Conservation (phyloP, 2,329 filamentous ascomycete species). For the Basipetospora sp. region DNA sequence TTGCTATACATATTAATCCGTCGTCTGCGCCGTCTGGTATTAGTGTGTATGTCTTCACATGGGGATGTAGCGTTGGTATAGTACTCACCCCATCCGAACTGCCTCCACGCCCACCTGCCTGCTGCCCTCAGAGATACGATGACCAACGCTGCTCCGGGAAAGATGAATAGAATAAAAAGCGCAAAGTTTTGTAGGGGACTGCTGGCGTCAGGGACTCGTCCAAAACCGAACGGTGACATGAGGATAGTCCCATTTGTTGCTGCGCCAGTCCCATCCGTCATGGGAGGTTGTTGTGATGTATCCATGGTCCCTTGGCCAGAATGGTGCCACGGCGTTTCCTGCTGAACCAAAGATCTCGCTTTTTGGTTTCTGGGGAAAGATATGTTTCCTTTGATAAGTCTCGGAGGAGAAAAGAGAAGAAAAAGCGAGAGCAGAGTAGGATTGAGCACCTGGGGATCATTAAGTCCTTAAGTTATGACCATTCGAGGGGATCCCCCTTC, state of each 20-base stretch:
- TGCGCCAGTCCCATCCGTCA: background rate
- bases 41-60: too few species aligned
- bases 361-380: too few species aligned
- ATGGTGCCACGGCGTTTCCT: too few species aligned
- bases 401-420: background rate
- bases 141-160: conserved; percentile 17
- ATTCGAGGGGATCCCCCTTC: background rate
- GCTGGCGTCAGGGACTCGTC: background rate
- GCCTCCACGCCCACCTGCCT: conserved; percentile 15
- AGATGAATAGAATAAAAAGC: conserved; percentile 18
- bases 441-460: background rate
- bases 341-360: too few species aligned
- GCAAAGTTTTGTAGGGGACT: conserved; percentile 16
- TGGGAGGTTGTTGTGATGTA: background rate
- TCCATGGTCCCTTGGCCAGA: background rate
- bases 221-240: too few species aligned
- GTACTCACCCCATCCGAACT: conserved; percentile 15
- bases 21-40: conserved; percentile 11
- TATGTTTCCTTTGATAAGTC: background rate
- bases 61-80: background rate
- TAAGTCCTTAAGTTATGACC: conserved; percentile 3
- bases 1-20: conserved; percentile 13
- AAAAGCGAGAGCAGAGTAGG: background rate
- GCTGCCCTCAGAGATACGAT: conserved; percentile 15
- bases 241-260: background rate